Conservation (phyloP, 225 moss, liverwort and hornwort genomes). For the Physcomitrium patens region DNA sequence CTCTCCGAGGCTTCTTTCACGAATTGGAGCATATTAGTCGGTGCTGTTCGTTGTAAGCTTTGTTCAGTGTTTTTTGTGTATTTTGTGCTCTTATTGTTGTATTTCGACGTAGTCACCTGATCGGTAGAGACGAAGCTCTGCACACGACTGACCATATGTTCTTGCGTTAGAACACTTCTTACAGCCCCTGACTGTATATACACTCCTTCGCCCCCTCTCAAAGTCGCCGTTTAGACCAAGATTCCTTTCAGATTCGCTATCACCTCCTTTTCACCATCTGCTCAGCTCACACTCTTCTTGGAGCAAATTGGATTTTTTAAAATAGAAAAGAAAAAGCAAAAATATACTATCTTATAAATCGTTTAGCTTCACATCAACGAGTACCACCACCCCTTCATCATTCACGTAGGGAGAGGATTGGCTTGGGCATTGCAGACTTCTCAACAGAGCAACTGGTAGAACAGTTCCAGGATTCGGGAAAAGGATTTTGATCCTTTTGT, state of each 20-base stretch:
- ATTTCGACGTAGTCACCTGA: not conserved
- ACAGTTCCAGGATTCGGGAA: conserved; percentile 3
- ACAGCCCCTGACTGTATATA: conserved; percentile 41
- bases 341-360: not conserved
- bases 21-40: not conserved
- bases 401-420: conserved; percentile 13
- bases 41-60: conserved; percentile 21
- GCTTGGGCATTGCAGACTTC: not conserved
- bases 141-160: not conserved
- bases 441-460: not conserved
- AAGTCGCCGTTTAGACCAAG: conserved; percentile 9
- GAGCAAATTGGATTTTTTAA: not conserved
- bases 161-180: not conserved
- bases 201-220: not conserved
- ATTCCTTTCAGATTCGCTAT: not conserved
- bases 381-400: not conserved
- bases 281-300: not conserved
- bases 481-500: not conserved
- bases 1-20: not conserved
- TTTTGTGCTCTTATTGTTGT: not conserved
- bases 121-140: not conserved
- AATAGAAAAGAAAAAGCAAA: not conserved
- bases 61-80: not conserved
- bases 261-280: too few species aligned
- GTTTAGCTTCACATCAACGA: too few species aligned